Percentiles rank a stretch among this genome's conserved stretches.
phyloP scores from a whole-genome alignment of 179 eudicot species.

The Gypsophila paniculata region DNA sequence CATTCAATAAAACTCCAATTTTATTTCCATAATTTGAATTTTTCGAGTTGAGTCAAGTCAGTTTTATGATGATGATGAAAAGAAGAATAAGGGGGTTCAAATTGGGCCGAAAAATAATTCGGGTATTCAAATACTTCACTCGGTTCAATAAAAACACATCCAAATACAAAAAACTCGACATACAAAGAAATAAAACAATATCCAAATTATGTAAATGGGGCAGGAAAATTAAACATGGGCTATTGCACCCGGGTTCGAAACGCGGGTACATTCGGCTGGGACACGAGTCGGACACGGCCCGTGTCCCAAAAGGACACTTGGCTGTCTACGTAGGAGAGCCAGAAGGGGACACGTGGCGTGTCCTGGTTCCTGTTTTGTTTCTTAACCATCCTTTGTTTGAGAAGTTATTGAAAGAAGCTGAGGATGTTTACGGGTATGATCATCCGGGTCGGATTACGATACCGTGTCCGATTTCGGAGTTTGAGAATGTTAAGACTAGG shows the following conservation, averaged over 20 bases:
- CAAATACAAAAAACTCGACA: conserved; percentile 15
- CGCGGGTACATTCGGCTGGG: conserved; percentile 40
- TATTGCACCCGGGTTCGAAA: conserved; percentile 20
- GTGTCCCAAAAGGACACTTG: conserved; percentile 61
- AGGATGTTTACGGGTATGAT: conserved; percentile 55
- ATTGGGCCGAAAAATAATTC: conserved; percentile 34
- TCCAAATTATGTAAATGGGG: conserved; percentile 43
- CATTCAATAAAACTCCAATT: neutral
- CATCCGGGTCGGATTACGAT: conserved; percentile 74
- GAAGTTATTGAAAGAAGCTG: conserved; percentile 54
- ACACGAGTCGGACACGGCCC: conserved; percentile 21
- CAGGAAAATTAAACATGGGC: conserved; percentile 23
- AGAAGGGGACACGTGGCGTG: conserved; percentile 45
- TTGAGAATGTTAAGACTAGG: conserved; percentile 49
- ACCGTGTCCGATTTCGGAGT: conserved; percentile 63
- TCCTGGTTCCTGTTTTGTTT: conserved; percentile 62
- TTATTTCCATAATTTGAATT: too few relatives aligned
- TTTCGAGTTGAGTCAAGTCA: neutral
- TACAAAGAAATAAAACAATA: conserved; percentile 17
- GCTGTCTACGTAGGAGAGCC: conserved; percentile 68
- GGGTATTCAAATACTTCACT: conserved; percentile 40
- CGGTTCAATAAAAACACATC: conserved; percentile 1
- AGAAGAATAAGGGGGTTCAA: conserved; percentile 43
- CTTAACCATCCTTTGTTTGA: conserved; percentile 72
- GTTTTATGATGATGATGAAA: conserved; percentile 23